phyloP scores from a whole-genome alignment of 1,284 basidiomycete genomes.

The Polyporus tsugae region DNA sequence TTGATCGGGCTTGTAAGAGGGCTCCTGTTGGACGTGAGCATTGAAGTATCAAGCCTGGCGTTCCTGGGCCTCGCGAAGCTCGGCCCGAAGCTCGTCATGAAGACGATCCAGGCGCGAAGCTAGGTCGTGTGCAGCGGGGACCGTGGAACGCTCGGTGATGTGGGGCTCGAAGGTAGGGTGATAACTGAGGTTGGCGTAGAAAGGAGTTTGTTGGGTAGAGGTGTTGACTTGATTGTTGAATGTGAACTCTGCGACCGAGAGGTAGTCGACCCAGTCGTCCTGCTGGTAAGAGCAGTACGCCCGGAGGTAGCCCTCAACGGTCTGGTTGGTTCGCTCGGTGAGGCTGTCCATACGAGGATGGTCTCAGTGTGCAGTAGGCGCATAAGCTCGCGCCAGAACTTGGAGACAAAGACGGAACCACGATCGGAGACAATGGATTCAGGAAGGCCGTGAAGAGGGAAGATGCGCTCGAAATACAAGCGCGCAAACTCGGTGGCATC shows the following conservation, averaged over 20 bases:
- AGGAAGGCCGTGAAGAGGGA: conserved; percentile 46
- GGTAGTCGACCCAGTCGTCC: conserved; percentile 53
- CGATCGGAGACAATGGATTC: conserved; percentile 51
- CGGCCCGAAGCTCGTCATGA: conserved; percentile 39
- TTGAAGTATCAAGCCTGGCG: conserved; percentile 38
- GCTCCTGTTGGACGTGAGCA: conserved; percentile 9
- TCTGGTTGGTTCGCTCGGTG: conserved; percentile 33
- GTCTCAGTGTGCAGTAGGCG: conserved; percentile 39
- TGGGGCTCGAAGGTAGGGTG: conserved; percentile 40
- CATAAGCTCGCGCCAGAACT: conserved; percentile 50
- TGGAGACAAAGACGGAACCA: conserved; percentile 50
- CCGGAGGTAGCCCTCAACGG: conserved; percentile 49
- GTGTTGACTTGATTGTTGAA: conserved; percentile 38
- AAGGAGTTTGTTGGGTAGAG: conserved; percentile 51
- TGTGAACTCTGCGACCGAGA: conserved; percentile 50
- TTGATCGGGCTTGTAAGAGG: conserved; percentile 42
- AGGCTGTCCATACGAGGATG: conserved; percentile 56
- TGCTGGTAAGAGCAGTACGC: conserved; percentile 51
- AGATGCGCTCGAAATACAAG: conserved; percentile 20
- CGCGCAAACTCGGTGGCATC: conserved; percentile 42
- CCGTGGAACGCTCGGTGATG: conserved; percentile 32
- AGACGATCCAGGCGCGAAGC: conserved; percentile 32
- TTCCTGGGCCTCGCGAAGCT: conserved; percentile 41
- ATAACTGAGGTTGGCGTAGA: conserved; percentile 49
- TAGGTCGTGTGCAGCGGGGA: conserved; percentile 23